phyloP scores from a whole-genome alignment of 2,329 filamentous ascomycete genomes.

The Chrysosphaeria jannelii region DNA sequence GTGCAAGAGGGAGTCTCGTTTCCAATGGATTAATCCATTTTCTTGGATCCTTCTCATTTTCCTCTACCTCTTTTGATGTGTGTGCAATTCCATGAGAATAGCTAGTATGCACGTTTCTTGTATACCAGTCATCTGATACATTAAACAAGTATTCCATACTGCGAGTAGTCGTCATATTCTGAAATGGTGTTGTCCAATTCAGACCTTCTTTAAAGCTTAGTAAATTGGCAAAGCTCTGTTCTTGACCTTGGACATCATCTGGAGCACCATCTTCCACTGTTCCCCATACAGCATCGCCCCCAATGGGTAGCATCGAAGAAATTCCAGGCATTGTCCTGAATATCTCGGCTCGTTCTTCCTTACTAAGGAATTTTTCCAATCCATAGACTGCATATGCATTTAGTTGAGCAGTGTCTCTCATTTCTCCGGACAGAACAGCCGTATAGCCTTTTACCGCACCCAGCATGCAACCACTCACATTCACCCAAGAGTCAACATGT shows the following conservation, averaged over 20 bases:
- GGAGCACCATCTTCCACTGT: constrained; percentile 52
- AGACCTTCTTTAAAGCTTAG: constrained; percentile 48
- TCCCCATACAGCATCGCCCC: constrained; percentile 85
- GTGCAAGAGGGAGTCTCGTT: constrained; percentile 58
- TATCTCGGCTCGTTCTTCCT: constrained; percentile 70
- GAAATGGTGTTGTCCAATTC: constrained; percentile 30
- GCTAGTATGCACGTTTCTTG: constrained; percentile 33
- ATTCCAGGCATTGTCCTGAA: constrained; percentile 94
- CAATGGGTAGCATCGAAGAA: constrained; percentile 85
- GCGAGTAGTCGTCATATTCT: constrained; percentile 57
- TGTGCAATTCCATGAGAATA: constrained; percentile 80
- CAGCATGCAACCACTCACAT: constrained; percentile 93
- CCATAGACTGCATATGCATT: constrained; percentile 94
- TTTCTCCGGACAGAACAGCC: constrained; percentile 78
- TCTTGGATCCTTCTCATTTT: constrained; percentile 39
- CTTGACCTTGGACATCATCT: constrained; percentile 50
- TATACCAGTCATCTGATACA: constrained; percentile 65
- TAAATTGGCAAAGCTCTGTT: constrained; percentile 46
- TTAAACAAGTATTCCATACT: constrained; percentile 51
- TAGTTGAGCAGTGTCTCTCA: constrained; percentile 91
- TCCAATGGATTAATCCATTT: constrained; percentile 96
- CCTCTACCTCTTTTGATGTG: constrained; percentile 49
- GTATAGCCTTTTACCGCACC: constrained; percentile 76
- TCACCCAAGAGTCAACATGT: constrained; percentile 86
- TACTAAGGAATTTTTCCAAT: constrained; percentile 78